Evolutionary conservation across 2,329 filamentous ascomycete genomes (phyloP).

Genomic region (Exophiala lecanii-corni): DNA sequence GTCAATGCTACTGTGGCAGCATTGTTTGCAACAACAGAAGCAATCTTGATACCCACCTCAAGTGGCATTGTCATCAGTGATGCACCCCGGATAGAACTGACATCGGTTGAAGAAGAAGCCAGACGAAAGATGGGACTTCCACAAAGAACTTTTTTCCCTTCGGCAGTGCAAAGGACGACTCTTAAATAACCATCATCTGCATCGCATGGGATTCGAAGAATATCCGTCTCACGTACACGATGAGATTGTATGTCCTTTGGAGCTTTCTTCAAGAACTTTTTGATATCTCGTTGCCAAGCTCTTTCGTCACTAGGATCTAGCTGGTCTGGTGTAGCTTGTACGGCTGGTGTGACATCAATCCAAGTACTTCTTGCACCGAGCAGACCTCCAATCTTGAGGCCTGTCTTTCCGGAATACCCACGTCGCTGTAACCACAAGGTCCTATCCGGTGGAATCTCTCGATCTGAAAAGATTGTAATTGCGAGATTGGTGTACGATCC

Average conservation of each 20-base stretch:
- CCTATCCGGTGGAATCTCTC: slow-evolving; percentile 52
- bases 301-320: slow-evolving; percentile 57
- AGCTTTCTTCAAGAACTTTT: slow-evolving; percentile 57
- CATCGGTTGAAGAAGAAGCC: slow-evolving; percentile 60
- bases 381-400: slow-evolving; percentile 62
- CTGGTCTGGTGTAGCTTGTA: slow-evolving; percentile 44
- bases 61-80: slow-evolving; percentile 61
- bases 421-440: slow-evolving; percentile 65
- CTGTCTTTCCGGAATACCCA: slow-evolving; percentile 63
- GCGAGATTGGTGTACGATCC: slow-evolving; percentile 60
- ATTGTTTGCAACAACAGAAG: slow-evolving; percentile 34
- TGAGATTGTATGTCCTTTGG: slow-evolving; percentile 47
- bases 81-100: slow-evolving; percentile 59
- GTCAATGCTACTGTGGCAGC: slow-evolving; percentile 45
- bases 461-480: slow-evolving; percentile 60
- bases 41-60: slow-evolving; percentile 59
- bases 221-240: slow-evolving; percentile 56
- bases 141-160: slow-evolving; percentile 54
- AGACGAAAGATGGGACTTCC: slow-evolving; percentile 64
- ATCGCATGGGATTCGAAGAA: slow-evolving; percentile 60
- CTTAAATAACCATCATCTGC: slow-evolving; percentile 66
- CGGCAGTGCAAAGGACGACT: slow-evolving; percentile 56
- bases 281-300: slow-evolving; percentile 63
- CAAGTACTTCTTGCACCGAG: slow-evolving; percentile 57
- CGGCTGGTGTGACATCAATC: slow-evolving; percentile 63